phyloP scores from a whole-genome alignment of 805 yeast species.

The Candida wancherniae region DNA sequence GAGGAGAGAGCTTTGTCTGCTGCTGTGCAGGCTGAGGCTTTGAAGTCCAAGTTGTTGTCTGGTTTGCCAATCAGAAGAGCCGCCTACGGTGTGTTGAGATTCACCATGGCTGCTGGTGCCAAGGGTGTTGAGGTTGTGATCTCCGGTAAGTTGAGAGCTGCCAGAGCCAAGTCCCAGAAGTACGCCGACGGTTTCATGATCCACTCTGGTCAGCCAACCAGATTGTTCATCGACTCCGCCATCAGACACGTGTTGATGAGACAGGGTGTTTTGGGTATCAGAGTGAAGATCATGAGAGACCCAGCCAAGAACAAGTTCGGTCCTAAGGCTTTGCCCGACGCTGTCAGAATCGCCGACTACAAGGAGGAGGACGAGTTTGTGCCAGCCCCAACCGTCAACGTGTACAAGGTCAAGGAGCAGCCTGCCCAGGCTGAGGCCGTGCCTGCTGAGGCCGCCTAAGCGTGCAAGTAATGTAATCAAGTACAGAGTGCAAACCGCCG shows the following conservation, averaged over 20 bases:
- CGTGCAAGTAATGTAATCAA: conserved; percentile 1
- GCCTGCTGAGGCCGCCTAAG: conserved; percentile 17
- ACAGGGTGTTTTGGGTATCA: conserved; percentile 99
- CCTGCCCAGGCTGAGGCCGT: conserved; percentile 25
- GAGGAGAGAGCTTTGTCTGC: conserved; percentile 99
- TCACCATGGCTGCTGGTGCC: conserved; percentile 99
- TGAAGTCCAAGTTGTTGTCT: conserved; percentile 94
- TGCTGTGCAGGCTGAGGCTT: conserved; percentile 99
- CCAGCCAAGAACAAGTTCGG: conserved; percentile 73
- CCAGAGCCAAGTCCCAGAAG: conserved; percentile 99
- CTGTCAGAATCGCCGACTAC: conserved; percentile 87
- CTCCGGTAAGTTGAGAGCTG: conserved; percentile 99
- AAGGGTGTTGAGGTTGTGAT: conserved; percentile 99
- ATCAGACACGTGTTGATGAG: conserved; percentile 99
- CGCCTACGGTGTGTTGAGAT: conserved; percentile 99
- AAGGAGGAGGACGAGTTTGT: conserved; percentile 82
- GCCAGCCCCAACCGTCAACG: conserved; percentile 77
- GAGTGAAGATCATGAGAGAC: conserved; percentile 99
- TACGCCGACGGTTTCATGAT: conserved; percentile 99
- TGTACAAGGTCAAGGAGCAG: conserved; percentile 47
- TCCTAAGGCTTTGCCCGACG: conserved; percentile 93
- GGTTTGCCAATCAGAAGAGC: conserved; percentile 99
- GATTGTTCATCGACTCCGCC: conserved; percentile 96
- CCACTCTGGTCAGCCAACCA: conserved; percentile 99
- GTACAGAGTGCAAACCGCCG: background rate